phyloP scores from a whole-genome alignment of 352 stramenopile species.

The Phytopythium delawarense region DNA sequence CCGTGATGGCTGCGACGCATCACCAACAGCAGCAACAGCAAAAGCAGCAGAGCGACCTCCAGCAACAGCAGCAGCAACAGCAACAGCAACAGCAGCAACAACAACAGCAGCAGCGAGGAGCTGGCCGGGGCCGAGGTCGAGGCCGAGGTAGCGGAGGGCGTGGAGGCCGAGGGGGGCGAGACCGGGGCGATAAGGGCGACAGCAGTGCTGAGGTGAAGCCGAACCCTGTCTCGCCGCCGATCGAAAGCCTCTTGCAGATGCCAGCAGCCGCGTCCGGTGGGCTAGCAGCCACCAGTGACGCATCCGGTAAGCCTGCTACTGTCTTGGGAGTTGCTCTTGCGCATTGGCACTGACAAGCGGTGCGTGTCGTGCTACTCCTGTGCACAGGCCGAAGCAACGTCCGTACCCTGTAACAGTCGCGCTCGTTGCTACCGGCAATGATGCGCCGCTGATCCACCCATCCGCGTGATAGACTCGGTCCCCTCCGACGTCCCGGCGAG shows the following conservation, averaged over 20 bases:
- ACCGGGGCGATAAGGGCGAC: conserved; percentile 23
- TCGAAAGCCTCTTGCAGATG: conserved; percentile 32
- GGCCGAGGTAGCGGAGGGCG: conserved; percentile 2
- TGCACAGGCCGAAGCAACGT: not conserved
- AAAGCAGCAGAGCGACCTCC: conserved; percentile 8
- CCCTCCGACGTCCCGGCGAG: not conserved
- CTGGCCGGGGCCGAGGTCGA: conserved; percentile 10
- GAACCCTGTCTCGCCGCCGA: conserved; percentile 19
- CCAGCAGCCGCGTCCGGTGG: conserved; percentile 8
- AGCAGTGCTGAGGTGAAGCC: conserved; percentile 20
- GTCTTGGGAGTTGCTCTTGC: not conserved
- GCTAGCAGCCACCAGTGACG: conserved; percentile 7
- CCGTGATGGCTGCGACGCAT: conserved; percentile 27
- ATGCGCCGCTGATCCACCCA: not conserved
- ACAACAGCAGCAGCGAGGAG: conserved; percentile 10
- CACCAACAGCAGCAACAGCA: conserved; percentile 24
- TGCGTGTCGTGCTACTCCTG: not conserved
- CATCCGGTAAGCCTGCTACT: not conserved
- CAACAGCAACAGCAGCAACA: conserved; percentile 19
- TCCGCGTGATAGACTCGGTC: not conserved
- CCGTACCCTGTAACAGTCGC: not conserved
- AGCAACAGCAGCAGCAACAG: conserved; percentile 23
- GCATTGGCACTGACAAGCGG: not conserved
- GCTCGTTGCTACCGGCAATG: not conserved
- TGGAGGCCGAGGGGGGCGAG: conserved; percentile 11